Base-by-base conservation (phyloP, 257 asterid species). In the Salvia hispanica region DNA sequence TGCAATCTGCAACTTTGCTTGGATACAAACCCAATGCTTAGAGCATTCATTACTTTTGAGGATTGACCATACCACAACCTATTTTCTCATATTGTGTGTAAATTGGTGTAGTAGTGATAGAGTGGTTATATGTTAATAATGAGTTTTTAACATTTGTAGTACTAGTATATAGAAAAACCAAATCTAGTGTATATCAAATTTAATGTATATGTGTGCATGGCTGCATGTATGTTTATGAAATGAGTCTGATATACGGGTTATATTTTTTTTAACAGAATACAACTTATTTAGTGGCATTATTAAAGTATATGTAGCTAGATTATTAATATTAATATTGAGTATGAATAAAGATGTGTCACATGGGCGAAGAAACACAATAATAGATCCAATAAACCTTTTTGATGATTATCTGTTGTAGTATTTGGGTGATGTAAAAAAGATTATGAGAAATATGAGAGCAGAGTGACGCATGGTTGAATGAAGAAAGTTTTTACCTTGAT, bases 311-410 rank as follows among this genome's bases (percentile, higher is more conserved):
- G 6, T 8, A 8, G 7, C 9, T 5, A 5, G 1, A 39, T 5
- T 37, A 37, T 34, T 34, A 4, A 39, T 40, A 40, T 40, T 40
- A 40, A 40, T 8, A 40, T 40, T 8, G 45, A 8, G 8, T 40
- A 40, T 40, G 11, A 40, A 40, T 40, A 10, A 40, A 10, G 3
- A 57, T 12, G n/a, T 21, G 69, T 39, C 78, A 77, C 82, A 74
- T 81, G 81, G 71, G 50, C 54, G 69, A 60, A 43, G 67, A 66
- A 81, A 77, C 79, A 72, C 14, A 64, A 74, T 81, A 43, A 81
- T 77, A 52, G 42, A 56, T 46, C 72, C 72, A 72, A 69, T 57
- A 60, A 58, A 73, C 60, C 80, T 57, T 81, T 75, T 58, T 69
- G 11, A 74, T 71, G 78, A 79, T 79, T 71, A 72, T 55, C 58